Evolutionary conservation across 345 rosid genomes (phyloP).

Genomic region (Hibiscus syriacus): DNA sequence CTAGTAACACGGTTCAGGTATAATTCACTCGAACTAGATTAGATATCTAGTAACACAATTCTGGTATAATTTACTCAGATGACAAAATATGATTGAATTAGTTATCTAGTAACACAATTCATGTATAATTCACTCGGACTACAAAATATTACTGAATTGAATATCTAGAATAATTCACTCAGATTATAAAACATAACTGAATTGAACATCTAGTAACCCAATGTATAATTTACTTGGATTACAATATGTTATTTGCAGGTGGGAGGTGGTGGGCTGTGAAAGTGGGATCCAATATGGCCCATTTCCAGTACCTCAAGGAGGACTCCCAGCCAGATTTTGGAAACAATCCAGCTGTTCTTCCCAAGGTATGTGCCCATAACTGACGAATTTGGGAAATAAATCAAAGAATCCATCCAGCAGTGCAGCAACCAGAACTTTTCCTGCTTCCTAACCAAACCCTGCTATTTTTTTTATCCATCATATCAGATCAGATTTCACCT

Average conservation of each 20-base stretch:
- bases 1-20: constrained; percentile 67
- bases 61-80: too few species aligned
- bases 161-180: too few species aligned
- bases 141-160: too few species aligned
- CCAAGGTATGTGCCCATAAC: constrained; percentile 4
- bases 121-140: constrained; percentile 29
- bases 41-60: too few species aligned
- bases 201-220: too few species aligned
- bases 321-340: constrained; percentile 71
- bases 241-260: constrained; percentile 38
- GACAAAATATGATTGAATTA: too few species aligned
- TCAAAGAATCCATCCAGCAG: not conserved
- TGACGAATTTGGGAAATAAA: not conserved
- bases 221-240: not conserved
- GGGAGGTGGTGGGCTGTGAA: constrained; percentile 58
- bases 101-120: constrained; percentile 57
- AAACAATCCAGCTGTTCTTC: constrained; percentile 16
- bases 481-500: not conserved
- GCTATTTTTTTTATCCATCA: not conserved
- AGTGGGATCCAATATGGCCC: constrained; percentile 75
- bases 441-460: constrained; percentile 8
- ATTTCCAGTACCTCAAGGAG: constrained; percentile 74
- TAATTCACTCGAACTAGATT: not conserved
- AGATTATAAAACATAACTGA: too few species aligned
- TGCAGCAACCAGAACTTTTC: not conserved